These are phyloP conservation scores for Capronia americana DNA, from an alignment of 2,329 filamentous ascomycete species.

Conservation along the genomic window DNA sequence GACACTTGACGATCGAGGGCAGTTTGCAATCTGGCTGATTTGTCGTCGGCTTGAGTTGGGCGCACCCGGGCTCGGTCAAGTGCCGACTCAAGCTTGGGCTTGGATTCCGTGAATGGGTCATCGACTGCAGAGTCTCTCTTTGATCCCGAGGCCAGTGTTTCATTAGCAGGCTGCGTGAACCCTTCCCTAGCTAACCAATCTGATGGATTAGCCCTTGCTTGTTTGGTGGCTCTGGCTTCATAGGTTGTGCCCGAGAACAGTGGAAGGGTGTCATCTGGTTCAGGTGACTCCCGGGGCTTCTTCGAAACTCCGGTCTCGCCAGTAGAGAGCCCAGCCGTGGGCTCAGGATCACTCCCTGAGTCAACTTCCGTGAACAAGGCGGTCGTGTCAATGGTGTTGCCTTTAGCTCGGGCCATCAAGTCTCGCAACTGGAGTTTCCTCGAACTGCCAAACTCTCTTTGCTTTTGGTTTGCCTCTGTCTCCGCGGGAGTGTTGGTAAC, in stretches of 20 bases:
- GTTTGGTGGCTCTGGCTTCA: conserved; percentile 21
- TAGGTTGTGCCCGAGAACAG: conserved; percentile 41
- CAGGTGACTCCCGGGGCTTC: conserved; percentile 26
- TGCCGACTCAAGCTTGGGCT: conserved; percentile 28
- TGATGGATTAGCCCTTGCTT: background rate
- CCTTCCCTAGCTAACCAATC: conserved; percentile 36
- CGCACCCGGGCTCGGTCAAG: conserved; percentile 30
- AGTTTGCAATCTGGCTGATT: conserved; percentile 18
- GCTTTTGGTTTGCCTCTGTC: background rate
- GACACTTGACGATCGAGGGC: conserved; percentile 28
- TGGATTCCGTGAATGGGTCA: background rate
- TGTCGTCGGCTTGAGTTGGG: background rate
- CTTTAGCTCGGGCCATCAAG: conserved; percentile 31
- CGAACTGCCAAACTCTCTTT: conserved; percentile 24
- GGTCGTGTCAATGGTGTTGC: conserved; percentile 39
- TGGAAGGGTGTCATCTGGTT: conserved; percentile 33
- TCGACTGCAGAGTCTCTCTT: conserved; percentile 2
- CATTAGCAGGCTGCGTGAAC: conserved; percentile 21
- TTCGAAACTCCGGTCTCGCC: conserved; percentile 7
- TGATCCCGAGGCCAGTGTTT: background rate
- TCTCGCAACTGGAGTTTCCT: conserved; percentile 31
- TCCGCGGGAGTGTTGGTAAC: background rate
- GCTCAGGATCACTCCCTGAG: background rate
- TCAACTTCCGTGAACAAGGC: conserved; percentile 33
- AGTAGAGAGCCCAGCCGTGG: background rate